These are phyloP conservation scores for Saccharomycopsis phalli DNA, from an alignment of 1,139 yeast genomes.

Conservation along the genomic window DNA sequence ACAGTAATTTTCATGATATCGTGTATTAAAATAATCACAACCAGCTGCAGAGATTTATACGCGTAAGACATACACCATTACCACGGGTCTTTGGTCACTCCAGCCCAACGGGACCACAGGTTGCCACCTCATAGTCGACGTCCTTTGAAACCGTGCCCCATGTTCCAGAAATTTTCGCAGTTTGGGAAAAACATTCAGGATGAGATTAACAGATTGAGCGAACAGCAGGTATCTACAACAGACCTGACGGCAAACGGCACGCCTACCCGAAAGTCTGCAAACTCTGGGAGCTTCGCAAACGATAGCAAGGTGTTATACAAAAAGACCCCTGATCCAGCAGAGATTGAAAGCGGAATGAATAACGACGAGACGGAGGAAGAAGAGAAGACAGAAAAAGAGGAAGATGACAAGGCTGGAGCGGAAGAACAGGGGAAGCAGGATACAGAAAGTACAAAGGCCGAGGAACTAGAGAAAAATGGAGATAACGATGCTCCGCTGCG, in stretches of 20 bases:
- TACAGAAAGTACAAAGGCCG: conserved; percentile 12
- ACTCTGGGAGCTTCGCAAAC: conserved; percentile 1
- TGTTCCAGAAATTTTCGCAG: conserved; percentile 57
- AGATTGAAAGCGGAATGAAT: conserved; percentile 21
- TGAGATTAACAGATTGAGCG: conserved; percentile 33
- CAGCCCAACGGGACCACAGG: not conserved
- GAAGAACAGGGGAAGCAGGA: not conserved
- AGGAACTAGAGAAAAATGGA: not conserved
- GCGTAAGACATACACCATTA: too few species aligned
- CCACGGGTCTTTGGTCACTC: too few species aligned
- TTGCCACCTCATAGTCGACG: not conserved
- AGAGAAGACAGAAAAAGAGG: not conserved
- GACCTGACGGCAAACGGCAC: conserved; percentile 20
- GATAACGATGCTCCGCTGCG: conserved; percentile 24
- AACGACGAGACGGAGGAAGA: conserved; percentile 2
- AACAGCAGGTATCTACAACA: conserved; percentile 14
- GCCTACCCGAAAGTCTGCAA: too few species aligned
- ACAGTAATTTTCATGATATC: too few species aligned
- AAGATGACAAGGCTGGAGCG: not conserved
- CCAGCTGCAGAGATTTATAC: too few species aligned
- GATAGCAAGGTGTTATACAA: conserved; percentile 5
- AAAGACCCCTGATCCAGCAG: conserved; percentile 13
- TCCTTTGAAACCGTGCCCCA: conserved; percentile 22
- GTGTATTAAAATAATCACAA: too few species aligned
- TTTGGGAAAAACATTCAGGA: conserved; percentile 59